Percentiles rank a stretch among this genome's conserved stretches.
phyloP scores from a whole-genome alignment of 371 early-diverging fungal genomes.

The Syncephalastrum sp. region DNA sequence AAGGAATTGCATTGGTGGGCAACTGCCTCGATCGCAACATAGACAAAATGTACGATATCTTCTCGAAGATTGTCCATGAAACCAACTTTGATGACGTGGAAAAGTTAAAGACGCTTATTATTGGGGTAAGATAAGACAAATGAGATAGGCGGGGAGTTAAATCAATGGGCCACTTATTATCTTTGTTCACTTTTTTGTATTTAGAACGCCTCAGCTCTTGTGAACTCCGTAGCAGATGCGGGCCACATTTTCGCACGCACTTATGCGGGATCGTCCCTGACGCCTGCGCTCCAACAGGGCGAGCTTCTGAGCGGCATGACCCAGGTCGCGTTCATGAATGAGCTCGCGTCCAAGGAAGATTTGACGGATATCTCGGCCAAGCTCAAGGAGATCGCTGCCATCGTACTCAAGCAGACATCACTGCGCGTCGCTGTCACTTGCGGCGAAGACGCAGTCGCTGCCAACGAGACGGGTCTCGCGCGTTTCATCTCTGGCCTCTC shows the following conservation, averaged over 20 bases:
- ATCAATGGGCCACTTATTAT: background rate
- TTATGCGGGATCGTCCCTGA: conserved; percentile 68
- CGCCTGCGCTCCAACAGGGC: conserved; percentile 52
- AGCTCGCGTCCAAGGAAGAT: conserved; percentile 61
- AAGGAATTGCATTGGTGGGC: conserved; percentile 57
- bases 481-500: conserved; percentile 52
- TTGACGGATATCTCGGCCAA: conserved; percentile 58
- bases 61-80: conserved; percentile 66
- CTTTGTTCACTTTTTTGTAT: conserved; percentile 6
- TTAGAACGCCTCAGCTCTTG: conserved; percentile 67
- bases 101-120: conserved; percentile 72
- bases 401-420: conserved; percentile 55
- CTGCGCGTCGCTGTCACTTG: conserved; percentile 72
- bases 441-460: conserved; percentile 57
- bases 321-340: conserved; percentile 80
- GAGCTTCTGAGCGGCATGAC: conserved; percentile 77
- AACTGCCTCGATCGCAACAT: conserved; percentile 80
- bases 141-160: too few species aligned
- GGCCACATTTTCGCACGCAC: conserved; percentile 86
- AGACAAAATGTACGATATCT: conserved; percentile 70
- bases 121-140: conserved; percentile 50
- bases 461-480: conserved; percentile 57
- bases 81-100: conserved; percentile 78
- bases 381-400: conserved; percentile 58
- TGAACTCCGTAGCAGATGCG: conserved; percentile 78